phyloP scores from a whole-genome alignment of 2,329 filamentous ascomycete species.

The Claviceps humidiphila region DNA sequence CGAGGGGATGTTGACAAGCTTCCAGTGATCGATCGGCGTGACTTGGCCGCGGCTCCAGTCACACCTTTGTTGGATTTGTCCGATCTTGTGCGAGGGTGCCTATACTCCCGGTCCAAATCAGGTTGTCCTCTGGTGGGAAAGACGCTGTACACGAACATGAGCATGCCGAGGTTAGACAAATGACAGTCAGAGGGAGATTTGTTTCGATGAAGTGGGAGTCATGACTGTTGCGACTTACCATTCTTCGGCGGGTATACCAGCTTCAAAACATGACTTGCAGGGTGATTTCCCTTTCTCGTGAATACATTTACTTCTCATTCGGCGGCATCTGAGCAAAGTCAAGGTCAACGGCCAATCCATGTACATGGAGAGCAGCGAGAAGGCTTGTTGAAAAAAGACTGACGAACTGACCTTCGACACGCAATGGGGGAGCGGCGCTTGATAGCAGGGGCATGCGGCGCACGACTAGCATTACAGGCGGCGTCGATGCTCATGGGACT shows the following conservation, averaged over 20 bases:
- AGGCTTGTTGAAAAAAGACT: too few species aligned
- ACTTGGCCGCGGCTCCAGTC: conserved; percentile 25
- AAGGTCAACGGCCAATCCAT: not conserved
- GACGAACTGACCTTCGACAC: conserved; percentile 32
- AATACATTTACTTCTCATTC: conserved; percentile 42
- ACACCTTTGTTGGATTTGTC: conserved; percentile 30
- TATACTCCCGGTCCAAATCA: conserved; percentile 41
- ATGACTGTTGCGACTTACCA: conserved; percentile 27
- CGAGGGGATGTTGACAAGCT: conserved; percentile 12
- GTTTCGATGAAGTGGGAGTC: not conserved
- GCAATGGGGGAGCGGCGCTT: conserved; percentile 39
- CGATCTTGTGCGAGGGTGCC: conserved; percentile 38
- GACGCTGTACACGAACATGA: conserved; percentile 21
- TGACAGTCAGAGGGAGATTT: not conserved
- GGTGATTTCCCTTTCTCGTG: conserved; percentile 35
- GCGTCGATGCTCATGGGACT: conserved; percentile 2
- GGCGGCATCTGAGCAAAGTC: conserved; percentile 31
- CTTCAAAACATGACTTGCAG: conserved; percentile 37
- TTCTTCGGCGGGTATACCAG: conserved; percentile 32
- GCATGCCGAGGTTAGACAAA: not conserved
- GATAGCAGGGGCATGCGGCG: conserved; percentile 15
- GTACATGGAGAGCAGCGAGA: not conserved
- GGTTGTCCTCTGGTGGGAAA: conserved; percentile 40
- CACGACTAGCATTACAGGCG: not conserved
- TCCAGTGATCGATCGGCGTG: conserved; percentile 21